Conservation (phyloP, 2,329 filamentous ascomycete genomes). For the Amesomyces nigricolor region DNA sequence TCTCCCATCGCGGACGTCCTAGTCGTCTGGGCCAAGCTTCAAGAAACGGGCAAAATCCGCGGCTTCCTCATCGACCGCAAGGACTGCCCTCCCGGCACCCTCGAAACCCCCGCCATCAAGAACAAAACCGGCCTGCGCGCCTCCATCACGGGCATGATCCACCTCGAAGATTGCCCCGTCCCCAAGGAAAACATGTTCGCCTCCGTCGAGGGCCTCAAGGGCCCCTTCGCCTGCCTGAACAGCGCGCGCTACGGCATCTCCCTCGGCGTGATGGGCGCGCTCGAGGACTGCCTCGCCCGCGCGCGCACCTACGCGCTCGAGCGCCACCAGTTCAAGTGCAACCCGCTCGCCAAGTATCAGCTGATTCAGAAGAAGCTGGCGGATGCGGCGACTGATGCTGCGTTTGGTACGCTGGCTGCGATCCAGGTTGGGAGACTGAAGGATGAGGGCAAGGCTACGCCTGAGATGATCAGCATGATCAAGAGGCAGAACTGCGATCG, state of each 20-base stretch:
- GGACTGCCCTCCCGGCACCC: conserved; percentile 77
- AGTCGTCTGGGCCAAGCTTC: conserved; percentile 86
- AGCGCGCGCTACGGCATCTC: conserved; percentile 90
- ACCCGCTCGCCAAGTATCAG: conserved; percentile 93
- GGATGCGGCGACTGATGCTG: conserved; percentile 84
- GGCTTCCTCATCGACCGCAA: conserved; percentile 86
- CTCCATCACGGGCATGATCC: conserved; percentile 96
- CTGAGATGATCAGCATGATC: conserved; percentile 96
- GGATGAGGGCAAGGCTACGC: conserved; percentile 78
- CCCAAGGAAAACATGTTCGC: conserved; percentile 92
- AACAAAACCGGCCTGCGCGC: conserved; percentile 93
- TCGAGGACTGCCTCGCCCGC: conserved; percentile 83
- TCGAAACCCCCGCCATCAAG: conserved; percentile 88
- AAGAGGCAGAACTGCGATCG: conserved; percentile 97
- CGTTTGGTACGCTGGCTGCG: conserved; percentile 84
- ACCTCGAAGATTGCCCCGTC: conserved; percentile 85
- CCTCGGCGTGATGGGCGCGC: conserved; percentile 84
- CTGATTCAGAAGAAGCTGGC: conserved; percentile 96
- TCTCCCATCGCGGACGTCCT: conserved; percentile 77
- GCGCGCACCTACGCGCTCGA: conserved; percentile 85
- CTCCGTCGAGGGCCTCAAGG: conserved; percentile 75
- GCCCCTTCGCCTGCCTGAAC: conserved; percentile 92
- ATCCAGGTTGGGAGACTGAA: conserved; percentile 89
- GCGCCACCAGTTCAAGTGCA: conserved; percentile 91
- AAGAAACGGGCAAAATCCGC: conserved; percentile 86